A percentile compares a stretch with the other conserved stretches of the same genome.
Evolutionary conservation across 2,329 filamentous ascomycete species (phyloP).

Genomic region (Monosporascus sp.): DNA sequence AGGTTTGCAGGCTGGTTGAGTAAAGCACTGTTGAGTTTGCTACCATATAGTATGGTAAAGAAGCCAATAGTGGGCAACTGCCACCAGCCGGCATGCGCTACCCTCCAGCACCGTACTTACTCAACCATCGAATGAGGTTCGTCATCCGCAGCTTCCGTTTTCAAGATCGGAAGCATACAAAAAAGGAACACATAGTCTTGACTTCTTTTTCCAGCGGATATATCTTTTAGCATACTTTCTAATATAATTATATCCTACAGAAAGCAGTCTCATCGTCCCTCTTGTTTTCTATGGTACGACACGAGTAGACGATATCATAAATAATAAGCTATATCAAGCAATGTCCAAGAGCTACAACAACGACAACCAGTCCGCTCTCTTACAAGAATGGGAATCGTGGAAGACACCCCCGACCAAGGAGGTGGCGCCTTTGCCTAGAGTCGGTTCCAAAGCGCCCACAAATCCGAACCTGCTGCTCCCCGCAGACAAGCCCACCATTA

Average conservation of each 20-base stretch:
- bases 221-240: too few relatives aligned
- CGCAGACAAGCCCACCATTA: constrained; percentile 49
- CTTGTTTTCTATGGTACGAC: too few relatives aligned
- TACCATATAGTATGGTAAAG: neutral
- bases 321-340: neutral
- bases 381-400: constrained; percentile 36
- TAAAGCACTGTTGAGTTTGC: neutral
- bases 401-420: constrained; percentile 37
- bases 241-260: too few relatives aligned
- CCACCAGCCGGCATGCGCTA: neutral
- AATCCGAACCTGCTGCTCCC: constrained; percentile 48
- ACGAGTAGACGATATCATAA: neutral
- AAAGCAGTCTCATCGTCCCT: too few relatives aligned
- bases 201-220: too few relatives aligned
- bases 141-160: too few relatives aligned
- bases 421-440: constrained; percentile 41
- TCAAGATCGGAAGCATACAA: too few relatives aligned
- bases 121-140: neutral
- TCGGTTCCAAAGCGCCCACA: constrained; percentile 52
- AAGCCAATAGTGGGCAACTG: neutral
- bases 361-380: constrained; percentile 19
- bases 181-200: too few relatives aligned
- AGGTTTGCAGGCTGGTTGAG: neutral
- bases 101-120: too few relatives aligned
- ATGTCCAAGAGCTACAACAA: neutral